Conservation (phyloP, 2,329 filamentous ascomycete genomes). For the Sclerotinia sclerotiorum region DNA sequence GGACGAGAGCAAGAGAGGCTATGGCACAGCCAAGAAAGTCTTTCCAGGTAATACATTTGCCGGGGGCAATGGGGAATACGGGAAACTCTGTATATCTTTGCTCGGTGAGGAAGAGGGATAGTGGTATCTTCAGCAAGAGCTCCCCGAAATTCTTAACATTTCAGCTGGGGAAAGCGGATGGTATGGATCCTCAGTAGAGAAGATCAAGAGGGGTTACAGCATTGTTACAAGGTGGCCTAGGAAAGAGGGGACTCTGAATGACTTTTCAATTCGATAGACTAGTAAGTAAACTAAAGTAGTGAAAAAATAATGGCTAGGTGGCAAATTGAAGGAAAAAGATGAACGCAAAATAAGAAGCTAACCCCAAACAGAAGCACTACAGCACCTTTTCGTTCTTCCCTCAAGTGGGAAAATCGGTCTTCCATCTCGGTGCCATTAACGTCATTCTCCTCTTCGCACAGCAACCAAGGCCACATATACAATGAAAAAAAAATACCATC, state of each 20-base stretch:
- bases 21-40: not conserved
- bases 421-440: no score
- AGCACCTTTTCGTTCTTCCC: not conserved
- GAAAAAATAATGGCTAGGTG: not conserved
- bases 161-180: not conserved
- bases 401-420: not conserved
- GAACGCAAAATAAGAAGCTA: not conserved
- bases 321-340: not conserved
- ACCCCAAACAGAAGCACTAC: no score
- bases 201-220: not conserved
- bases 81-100: no score
- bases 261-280: not conserved
- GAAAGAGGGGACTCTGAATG: no score
- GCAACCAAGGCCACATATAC: not conserved
- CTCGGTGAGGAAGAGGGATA: not conserved
- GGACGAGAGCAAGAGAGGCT: no score
- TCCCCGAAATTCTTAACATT: not conserved
- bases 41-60: no score
- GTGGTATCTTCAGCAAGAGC: not conserved
- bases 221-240: not conserved
- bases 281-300: not conserved
- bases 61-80: not conserved
- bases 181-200: not conserved
- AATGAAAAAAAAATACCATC: not conserved
- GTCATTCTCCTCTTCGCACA: not conserved